Percentiles rank a stretch among this genome's conserved stretches.
Evolutionary conservation across 2,329 filamentous ascomycete genomes (phyloP).

Genomic region (Harringtonia aguacate): DNA sequence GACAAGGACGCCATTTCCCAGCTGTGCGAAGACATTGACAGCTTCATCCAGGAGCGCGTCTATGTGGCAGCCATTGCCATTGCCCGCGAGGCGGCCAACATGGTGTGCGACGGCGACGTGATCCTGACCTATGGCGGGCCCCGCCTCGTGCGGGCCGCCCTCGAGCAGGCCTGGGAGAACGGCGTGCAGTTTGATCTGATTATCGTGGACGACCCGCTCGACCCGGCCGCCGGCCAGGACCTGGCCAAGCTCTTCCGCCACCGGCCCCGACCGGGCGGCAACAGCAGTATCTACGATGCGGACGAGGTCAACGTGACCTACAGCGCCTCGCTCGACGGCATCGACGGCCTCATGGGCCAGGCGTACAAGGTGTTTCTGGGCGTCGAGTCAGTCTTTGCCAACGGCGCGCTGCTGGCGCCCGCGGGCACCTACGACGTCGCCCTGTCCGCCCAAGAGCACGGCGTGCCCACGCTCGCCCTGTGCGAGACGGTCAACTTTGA

Average conservation of each 20-base stretch:
- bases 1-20: conserved; percentile 73
- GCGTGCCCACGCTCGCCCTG: conserved; percentile 75
- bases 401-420: conserved; percentile 80
- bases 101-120: conserved; percentile 70
- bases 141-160: conserved; percentile 72
- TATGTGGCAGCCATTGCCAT: conserved; percentile 81
- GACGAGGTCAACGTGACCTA: conserved; percentile 53
- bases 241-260: conserved; percentile 56
- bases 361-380: conserved; percentile 69
- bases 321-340: conserved; percentile 62
- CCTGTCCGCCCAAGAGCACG: conserved; percentile 65
- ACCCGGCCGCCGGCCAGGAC: conserved; percentile 36
- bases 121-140: conserved; percentile 82
- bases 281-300: neutral
- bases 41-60: conserved; percentile 83
- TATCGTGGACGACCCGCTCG: conserved; percentile 62
- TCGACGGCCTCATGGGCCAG: conserved; percentile 59
- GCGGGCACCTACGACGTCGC: conserved; percentile 82
- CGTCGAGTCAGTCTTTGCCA: conserved; percentile 91
- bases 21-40: conserved; percentile 73
- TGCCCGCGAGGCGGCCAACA: conserved; percentile 59
- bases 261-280: neutral
- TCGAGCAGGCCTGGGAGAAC: conserved; percentile 58
- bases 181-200: conserved; percentile 76
- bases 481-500: conserved; percentile 96